Evolutionary conservation across 495 filamentous ascomycete species (phyloP), one percentile per base, ranked within the genome.

Genomic region (Glonium stellatum): DNA sequence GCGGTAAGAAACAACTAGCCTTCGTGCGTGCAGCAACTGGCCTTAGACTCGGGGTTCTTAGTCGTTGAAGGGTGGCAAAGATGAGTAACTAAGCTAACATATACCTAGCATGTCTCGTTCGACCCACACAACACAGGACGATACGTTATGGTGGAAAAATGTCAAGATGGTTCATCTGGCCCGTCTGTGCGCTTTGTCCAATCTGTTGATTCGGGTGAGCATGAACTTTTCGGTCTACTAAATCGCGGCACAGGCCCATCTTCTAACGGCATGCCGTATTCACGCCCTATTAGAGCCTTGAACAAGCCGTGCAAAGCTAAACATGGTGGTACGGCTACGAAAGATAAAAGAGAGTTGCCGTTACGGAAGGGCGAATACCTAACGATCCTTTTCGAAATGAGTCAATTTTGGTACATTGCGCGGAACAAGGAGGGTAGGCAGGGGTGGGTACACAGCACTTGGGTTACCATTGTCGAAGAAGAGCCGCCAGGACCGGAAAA

Each of bases 331-430:
- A 31, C 27, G 27, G 27, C 27, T 31, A 31, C 27, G 6, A 31
- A 31, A 31, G 27, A 31, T 31, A 31, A 31, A 6, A 31, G 27
- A 31, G 27, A 31, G 27, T 31, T 31, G 27, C 27, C 27, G 27
- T 31, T 31, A 31, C 27, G 13, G 35, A 60, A 59, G 19, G 57
- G 47, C 23, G 31, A 63, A 31, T 23, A 27, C 27, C 27, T 31
- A 31, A 31, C 27, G 27, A 31, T 31, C 27, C 2, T 31, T 6
- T 31, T 6, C 27, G 27, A 51, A 54, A 54, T 57, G 4, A 42
- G 62, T 3, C 41, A 54, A 4, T 54, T 25, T 21, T 65, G 62
- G 62, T 52, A 10, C n/a, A 23, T 60, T 52, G 57, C 27, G 1
- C 19, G 54, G 31, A 41, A 61, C 31, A 46, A 2, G 19, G 6